phyloP scores from a whole-genome alignment of 2,329 filamentous ascomycete species.

The Xylariales sp. region DNA sequence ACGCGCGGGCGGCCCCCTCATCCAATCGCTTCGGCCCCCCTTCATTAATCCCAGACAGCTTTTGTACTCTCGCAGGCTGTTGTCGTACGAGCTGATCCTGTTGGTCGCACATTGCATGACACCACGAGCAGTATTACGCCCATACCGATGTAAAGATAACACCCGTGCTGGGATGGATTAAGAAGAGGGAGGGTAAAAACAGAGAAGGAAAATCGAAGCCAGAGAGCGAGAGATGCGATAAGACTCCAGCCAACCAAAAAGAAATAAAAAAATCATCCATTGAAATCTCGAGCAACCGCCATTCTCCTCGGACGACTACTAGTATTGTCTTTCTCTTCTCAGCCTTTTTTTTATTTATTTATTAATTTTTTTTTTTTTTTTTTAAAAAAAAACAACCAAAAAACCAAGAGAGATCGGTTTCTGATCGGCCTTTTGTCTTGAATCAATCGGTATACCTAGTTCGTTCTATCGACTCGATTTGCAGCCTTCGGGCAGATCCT shows the following conservation, averaged over 20 bases:
- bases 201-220: background rate
- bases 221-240: slow-evolving; percentile 17
- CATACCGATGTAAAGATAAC: slow-evolving; percentile 19
- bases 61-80: slow-evolving; percentile 21
- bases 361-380: too few species aligned
- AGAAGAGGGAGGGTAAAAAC: slow-evolving; percentile 4
- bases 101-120: slow-evolving; percentile 32
- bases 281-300: slow-evolving; percentile 11
- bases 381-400: too few species aligned
- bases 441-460: slow-evolving; percentile 6
- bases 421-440: slow-evolving; percentile 3
- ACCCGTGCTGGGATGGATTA: slow-evolving; percentile 17
- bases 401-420: background rate
- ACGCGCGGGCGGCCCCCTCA: slow-evolving; percentile 31
- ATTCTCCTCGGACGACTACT: background rate
- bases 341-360: background rate
- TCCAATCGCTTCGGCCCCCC: slow-evolving; percentile 35
- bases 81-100: slow-evolving; percentile 31
- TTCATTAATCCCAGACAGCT: slow-evolving; percentile 36
- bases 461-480: slow-evolving; percentile 6
- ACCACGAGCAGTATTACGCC: slow-evolving; percentile 24
- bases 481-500: background rate
- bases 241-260: slow-evolving; percentile 16
- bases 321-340: slow-evolving; percentile 5
- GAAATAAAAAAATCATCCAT: slow-evolving; percentile 6